Evolutionary conservation across 306 rosid genomes (phyloP).

Genomic region (Urtica urens): DNA sequence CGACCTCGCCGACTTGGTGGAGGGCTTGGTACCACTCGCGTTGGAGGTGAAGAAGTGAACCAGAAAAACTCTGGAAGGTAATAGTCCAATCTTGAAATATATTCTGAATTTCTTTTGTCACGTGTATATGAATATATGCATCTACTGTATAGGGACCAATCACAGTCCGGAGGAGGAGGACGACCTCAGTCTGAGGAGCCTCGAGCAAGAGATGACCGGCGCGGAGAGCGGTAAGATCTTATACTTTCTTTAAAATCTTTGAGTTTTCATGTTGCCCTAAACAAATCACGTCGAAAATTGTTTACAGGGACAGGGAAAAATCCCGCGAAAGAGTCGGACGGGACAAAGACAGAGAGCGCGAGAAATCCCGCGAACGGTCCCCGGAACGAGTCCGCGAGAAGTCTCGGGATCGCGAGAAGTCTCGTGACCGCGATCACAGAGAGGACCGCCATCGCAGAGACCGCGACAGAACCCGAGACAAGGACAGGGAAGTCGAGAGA

Average conservation of each 20-base stretch:
- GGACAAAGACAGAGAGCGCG: slow-evolving; percentile 61
- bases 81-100: background rate
- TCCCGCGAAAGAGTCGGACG: slow-evolving; percentile 78
- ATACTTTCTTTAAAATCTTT: background rate
- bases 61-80: slow-evolving; percentile 87
- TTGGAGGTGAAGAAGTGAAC: slow-evolving; percentile 89
- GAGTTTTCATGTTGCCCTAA: background rate
- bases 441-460: slow-evolving; percentile 93
- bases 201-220: slow-evolving; percentile 73
- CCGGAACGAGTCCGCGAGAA: slow-evolving; percentile 70
- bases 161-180: slow-evolving; percentile 62
- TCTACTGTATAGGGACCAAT: slow-evolving; percentile 64
- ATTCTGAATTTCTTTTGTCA: too few relatives aligned
- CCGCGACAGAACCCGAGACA: slow-evolving; percentile 58
- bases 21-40: slow-evolving; percentile 94
- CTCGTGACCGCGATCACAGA: slow-evolving; percentile 67
- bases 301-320: slow-evolving; percentile 73
- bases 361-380: slow-evolving; percentile 58
- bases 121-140: background rate
- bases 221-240: slow-evolving; percentile 51
- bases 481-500: slow-evolving; percentile 45
- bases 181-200: slow-evolving; percentile 90
- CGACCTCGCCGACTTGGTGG: slow-evolving; percentile 98
- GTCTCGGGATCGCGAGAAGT: slow-evolving; percentile 71
- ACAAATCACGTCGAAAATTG: background rate